These are phyloP conservation scores for Spathaspora gorwiae DNA, from an alignment of 805 yeast species.

Conservation along the genomic window DNA sequence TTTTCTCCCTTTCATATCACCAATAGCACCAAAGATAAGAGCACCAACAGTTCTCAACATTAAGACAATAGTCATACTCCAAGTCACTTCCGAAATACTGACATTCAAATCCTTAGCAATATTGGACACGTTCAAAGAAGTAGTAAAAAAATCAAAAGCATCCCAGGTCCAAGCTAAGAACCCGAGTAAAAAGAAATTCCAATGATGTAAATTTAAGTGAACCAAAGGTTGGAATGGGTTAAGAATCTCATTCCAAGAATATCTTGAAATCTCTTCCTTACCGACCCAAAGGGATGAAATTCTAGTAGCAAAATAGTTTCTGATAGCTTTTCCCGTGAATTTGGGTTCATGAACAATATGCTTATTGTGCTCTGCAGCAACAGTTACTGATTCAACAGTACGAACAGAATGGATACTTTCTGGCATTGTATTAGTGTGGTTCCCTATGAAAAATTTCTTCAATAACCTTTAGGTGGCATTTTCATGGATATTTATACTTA, in stretches of 20 bases:
- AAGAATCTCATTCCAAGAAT: constrained; percentile 33
- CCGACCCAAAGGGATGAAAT: constrained; percentile 46
- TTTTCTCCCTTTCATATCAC: constrained; percentile 61
- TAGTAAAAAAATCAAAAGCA: constrained; percentile 65
- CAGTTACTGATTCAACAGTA: constrained; percentile 5
- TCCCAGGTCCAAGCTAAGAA: constrained; percentile 67
- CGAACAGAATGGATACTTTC: constrained; percentile 6
- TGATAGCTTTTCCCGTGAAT: constrained; percentile 6
- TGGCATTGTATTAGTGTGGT: background rate
- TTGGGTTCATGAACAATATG: constrained; percentile 22
- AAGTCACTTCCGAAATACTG: constrained; percentile 48
- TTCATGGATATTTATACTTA: background rate
- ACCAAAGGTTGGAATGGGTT: constrained; percentile 42
- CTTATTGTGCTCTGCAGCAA: constrained; percentile 14
- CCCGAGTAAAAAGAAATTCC: constrained; percentile 58
- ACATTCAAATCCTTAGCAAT: constrained; percentile 47
- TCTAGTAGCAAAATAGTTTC: constrained; percentile 40
- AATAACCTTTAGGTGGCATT: background rate
- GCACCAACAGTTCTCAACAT: constrained; percentile 74
- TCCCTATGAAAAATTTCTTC: background rate
- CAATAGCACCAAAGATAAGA: constrained; percentile 53
- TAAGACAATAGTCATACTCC: constrained; percentile 69
- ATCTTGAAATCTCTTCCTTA: constrained; percentile 31
- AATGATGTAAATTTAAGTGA: constrained; percentile 34
- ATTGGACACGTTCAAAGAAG: constrained; percentile 48